Evolutionary conservation across 345 rosid genomes (phyloP).

Genomic region (Microthlaspi erraticum): DNA sequence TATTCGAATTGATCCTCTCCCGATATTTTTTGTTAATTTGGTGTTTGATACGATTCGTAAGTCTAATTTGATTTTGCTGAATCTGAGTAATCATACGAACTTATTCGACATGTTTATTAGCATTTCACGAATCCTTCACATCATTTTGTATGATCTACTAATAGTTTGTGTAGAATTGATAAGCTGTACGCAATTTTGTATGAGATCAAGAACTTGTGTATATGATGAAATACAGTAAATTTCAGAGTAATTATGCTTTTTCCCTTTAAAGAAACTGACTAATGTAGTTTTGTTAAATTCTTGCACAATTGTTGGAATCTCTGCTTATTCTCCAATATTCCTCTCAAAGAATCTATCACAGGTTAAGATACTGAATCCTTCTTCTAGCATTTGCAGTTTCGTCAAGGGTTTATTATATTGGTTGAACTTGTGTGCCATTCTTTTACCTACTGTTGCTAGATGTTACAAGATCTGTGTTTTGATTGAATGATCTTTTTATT

Average conservation of each 20-base stretch:
- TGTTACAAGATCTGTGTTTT: background rate
- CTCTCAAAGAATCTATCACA: background rate
- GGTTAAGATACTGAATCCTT: background rate
- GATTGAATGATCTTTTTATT: constrained; percentile 1
- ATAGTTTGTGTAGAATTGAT: background rate
- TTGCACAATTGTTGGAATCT: background rate
- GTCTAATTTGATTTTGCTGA: background rate
- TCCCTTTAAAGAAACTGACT: background rate
- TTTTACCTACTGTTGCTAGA: background rate
- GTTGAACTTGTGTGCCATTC: constrained; percentile 3
- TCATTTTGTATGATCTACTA: background rate
- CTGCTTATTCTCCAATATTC: background rate
- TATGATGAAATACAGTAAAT: background rate
- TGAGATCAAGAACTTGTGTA: background rate
- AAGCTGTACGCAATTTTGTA: background rate
- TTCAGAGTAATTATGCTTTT: background rate
- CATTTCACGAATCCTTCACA: no score
- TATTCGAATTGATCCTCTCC: background rate
- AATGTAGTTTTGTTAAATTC: background rate
- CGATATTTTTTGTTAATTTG: background rate
- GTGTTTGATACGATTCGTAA: background rate
- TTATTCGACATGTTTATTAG: background rate
- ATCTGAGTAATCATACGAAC: background rate
- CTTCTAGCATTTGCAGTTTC: background rate
- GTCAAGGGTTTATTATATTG: background rate